phyloP scores from a whole-genome alignment of 345 rosid species.

The Pugionium cornutum region DNA sequence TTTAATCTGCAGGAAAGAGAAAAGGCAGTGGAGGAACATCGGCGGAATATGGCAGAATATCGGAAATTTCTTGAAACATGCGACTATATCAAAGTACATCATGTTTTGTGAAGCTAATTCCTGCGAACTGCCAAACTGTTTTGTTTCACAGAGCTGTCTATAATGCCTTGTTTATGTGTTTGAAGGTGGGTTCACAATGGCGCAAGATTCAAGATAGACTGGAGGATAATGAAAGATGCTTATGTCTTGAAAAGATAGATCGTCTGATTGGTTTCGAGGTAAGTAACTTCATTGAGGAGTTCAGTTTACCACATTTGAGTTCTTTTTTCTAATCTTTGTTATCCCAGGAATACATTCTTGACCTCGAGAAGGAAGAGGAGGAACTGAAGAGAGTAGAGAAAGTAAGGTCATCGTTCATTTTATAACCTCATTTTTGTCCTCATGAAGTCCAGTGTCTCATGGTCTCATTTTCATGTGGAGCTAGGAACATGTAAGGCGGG shows the following conservation, averaged over 20 bases:
- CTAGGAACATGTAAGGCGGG: constrained; percentile 83
- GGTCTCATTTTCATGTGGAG: constrained; percentile 29
- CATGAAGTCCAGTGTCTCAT: constrained; percentile 15
- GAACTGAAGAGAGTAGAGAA: constrained; percentile 83
- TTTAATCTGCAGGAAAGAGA: constrained; percentile 72
- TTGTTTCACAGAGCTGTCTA: constrained; percentile 20
- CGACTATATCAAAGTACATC: constrained; percentile 84
- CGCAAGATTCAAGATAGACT: constrained; percentile 85
- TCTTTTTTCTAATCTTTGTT: constrained; percentile 36
- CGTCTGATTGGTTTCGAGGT: constrained; percentile 83
- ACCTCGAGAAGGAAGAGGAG: constrained; percentile 89
- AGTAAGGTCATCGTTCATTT: constrained; percentile 47
- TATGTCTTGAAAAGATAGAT: constrained; percentile 82
- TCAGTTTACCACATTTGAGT: constrained; percentile 5
- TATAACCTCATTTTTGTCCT: constrained; percentile 15
- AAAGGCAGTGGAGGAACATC: constrained; percentile 80
- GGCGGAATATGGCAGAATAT: constrained; percentile 60
- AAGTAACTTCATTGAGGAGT: constrained; percentile 21
- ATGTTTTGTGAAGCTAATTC: constrained; percentile 14
- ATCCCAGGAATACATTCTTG: constrained; percentile 82
- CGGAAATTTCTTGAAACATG: constrained; percentile 80
- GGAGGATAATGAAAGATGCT: constrained; percentile 93
- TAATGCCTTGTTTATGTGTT: constrained; percentile 33
- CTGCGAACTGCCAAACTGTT: constrained; percentile 17
- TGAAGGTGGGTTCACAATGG: constrained; percentile 88